Percentiles rank a stretch among this genome's conserved stretches.
Evolutionary conservation across 352 stramenopile species (phyloP).

Genomic region (Peronospora belbahrii): DNA sequence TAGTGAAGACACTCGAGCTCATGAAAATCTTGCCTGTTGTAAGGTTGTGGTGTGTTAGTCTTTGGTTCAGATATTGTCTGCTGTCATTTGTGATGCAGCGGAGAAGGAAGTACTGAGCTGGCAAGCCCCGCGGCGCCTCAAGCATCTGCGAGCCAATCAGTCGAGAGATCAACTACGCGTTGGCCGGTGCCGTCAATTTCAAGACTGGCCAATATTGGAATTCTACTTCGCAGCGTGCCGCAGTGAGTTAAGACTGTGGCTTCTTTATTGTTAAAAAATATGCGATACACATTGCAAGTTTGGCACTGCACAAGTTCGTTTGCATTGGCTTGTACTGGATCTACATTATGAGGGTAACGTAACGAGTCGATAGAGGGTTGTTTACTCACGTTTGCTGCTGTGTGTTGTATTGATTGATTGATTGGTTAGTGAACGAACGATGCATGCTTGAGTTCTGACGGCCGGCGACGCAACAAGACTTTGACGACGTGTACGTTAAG

Average conservation of each 20-base stretch:
- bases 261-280: conserved; percentile 60
- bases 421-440: conserved; percentile 35
- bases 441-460: conserved; percentile 60
- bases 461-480: conserved; percentile 43
- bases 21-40: conserved; percentile 29
- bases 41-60: not conserved
- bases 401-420: too few species aligned
- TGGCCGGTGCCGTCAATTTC: conserved; percentile 61
- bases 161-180: conserved; percentile 72
- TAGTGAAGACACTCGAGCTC: conserved; percentile 11
- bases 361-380: too few species aligned
- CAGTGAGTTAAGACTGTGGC: conserved; percentile 40
- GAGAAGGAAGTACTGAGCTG: conserved; percentile 58
- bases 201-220: conserved; percentile 51
- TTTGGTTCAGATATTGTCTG: not conserved
- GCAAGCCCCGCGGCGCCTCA: conserved; percentile 44
- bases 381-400: too few species aligned
- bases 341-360: too few species aligned
- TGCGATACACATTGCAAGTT: conserved; percentile 60
- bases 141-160: conserved; percentile 68
- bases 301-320: conserved; percentile 65
- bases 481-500: conserved; percentile 74
- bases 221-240: conserved; percentile 71
- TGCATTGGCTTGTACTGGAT: too few species aligned
- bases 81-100: conserved; percentile 20